These are phyloP conservation scores for Eimeria sp. DNA, from an alignment of 169 alveolate species.

Conservation along the genomic window DNA sequence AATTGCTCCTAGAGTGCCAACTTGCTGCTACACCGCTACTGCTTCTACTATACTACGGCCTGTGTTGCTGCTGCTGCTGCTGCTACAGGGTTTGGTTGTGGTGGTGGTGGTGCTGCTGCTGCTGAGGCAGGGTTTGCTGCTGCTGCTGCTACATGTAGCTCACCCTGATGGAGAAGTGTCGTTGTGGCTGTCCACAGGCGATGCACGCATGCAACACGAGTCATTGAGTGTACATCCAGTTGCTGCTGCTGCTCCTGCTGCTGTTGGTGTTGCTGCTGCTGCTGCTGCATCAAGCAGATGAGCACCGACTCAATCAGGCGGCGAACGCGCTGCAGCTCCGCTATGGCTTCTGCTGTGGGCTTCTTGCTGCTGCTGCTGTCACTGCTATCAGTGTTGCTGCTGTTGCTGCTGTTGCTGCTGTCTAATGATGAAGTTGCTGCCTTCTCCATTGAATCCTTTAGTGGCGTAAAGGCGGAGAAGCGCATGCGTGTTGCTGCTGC, in stretches of 20 bases:
- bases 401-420: conserved; percentile 13
- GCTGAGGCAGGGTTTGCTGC: not conserved
- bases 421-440: not conserved
- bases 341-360: conserved; percentile 18
- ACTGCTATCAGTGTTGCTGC: conserved; percentile 38
- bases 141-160: conserved; percentile 24
- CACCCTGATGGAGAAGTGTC: conserved; percentile 32
- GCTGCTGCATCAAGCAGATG: conserved; percentile 52
- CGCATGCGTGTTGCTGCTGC: not conserved
- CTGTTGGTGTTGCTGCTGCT: conserved; percentile 38
- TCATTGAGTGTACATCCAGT: conserved; percentile 64
- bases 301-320: conserved; percentile 54
- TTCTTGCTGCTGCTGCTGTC: not conserved
- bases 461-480: not conserved
- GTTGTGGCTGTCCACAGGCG: conserved; percentile 72
- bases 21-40: not conserved
- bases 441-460: not conserved
- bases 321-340: conserved; percentile 65
- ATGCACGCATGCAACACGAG: conserved; percentile 60
- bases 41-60: not conserved
- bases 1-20: not conserved
- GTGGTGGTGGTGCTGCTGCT: conserved; percentile 22
- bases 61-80: conserved; percentile 3
- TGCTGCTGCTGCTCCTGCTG: conserved; percentile 13
- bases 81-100: too few relatives aligned